A percentile compares a stretch with the other conserved stretches of the same genome.
Conservation (phyloP, 2,329 filamentous ascomycete genomes). For the Colletotrichum karsti region DNA sequence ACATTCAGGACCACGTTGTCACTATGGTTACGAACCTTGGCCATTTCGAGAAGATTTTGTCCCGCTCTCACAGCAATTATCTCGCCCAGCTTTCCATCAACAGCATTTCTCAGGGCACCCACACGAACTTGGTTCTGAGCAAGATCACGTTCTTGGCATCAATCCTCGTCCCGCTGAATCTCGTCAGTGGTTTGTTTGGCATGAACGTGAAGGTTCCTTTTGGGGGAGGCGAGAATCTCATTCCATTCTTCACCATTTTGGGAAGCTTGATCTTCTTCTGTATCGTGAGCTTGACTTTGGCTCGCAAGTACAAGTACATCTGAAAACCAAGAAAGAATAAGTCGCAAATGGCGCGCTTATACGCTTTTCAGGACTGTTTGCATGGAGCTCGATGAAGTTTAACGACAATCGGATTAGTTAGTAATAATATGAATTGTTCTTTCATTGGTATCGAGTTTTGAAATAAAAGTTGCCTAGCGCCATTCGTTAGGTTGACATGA, state of each 20-base stretch:
- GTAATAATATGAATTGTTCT: too few relatives aligned
- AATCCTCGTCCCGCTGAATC: conserved; percentile 93
- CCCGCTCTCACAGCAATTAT: conserved; percentile 93
- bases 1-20: conserved; percentile 99
- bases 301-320: conserved; percentile 55
- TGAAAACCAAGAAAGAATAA: conserved; percentile 33
- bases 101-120: conserved; percentile 86
- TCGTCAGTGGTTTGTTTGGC: conserved; percentile 87
- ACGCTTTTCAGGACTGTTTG: too few relatives aligned
- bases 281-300: conserved; percentile 52
- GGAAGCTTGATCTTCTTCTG: conserved; percentile 63
- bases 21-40: conserved; percentile 98
- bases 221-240: conserved; percentile 58
- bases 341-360: too few relatives aligned
- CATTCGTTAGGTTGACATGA: too few relatives aligned
- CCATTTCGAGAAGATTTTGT: conserved; percentile 98
- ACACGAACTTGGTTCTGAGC: conserved; percentile 87
- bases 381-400: background rate
- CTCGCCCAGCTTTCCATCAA: conserved; percentile 93
- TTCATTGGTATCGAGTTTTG: too few relatives aligned
- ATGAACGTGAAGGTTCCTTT: conserved; percentile 88
- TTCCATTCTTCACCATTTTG: conserved; percentile 61
- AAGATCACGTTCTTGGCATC: conserved; percentile 96
- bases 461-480: too few relatives aligned
- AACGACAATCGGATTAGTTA: too few relatives aligned